Base-by-base conservation (phyloP, 2,329 filamentous ascomycete genomes). In the Hymenoscyphus fraxineus region DNA sequence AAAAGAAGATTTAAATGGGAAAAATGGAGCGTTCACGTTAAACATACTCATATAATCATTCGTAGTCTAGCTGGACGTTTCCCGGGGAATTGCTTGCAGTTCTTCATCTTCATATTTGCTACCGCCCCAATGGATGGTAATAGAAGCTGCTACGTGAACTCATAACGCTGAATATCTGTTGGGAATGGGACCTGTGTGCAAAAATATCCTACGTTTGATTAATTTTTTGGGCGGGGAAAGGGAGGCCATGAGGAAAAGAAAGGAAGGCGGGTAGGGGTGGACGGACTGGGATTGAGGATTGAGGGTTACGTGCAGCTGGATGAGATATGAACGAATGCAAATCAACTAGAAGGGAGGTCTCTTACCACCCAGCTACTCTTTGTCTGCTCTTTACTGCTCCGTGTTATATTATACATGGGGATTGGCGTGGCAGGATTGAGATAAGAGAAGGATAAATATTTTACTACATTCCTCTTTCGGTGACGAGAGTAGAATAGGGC, bases 21-120 rank as follows among this genome's bases (percentile, higher is more conserved):
- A 35, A 58, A 15, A 57, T 59, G 65, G 39, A 38, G n/a, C 15
- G 16, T 35, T 51, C 54, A 57, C 56, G 62, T 64, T 55, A 2
- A 27, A 27, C 27, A 27, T 3, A 55, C 58, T 63, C 47, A 59
- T 38, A 60, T 47, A 13, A 65, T 59, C 35, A 51, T 56, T 68
- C 69, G 69, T 70, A 64, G 62, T 66, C 58, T 64, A 71, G 66
- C 69, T 62, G 61, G 69, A 68, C 68, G 69, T 70, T 69, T 38
- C 19, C 31, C 7, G 56, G 58, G 27, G 31, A 57, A 16, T 56
- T 3, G 27, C 35, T 57, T 57, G 47, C 27, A 5, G 47, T 57
- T 57, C 31, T 57, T 57, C 27, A 35, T 19, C 54, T 57, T 15
- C 31, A 32, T 35, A 16, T 32, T 35, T 38, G 27, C 55, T 32